phyloP scores from a whole-genome alignment of 1,284 basidiomycete species.

The Sutorius eximius region DNA sequence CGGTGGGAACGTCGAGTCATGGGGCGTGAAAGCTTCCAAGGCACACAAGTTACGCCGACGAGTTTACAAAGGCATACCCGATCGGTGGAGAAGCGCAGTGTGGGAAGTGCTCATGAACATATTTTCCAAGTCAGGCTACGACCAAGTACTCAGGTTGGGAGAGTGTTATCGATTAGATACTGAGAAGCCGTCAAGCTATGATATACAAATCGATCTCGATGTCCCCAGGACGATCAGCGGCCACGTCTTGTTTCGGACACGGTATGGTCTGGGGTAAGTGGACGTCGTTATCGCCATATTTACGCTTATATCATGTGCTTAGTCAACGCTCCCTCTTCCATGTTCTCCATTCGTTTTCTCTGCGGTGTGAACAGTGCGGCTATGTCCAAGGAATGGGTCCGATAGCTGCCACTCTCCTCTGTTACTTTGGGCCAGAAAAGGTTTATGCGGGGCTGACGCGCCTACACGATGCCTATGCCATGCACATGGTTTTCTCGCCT shows the following conservation, averaged over 20 bases:
- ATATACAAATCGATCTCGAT: constrained; percentile 98
- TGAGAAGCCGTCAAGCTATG: constrained; percentile 82
- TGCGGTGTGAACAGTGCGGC: constrained; percentile 84
- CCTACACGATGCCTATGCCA: constrained; percentile 84
- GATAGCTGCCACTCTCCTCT: constrained; percentile 91
- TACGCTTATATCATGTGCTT: constrained; percentile 11
- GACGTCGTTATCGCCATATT: constrained; percentile 5
- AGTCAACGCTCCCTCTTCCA: constrained; percentile 94
- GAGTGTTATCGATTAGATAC: constrained; percentile 64
- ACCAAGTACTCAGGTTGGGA: constrained; percentile 44
- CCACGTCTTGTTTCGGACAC: constrained; percentile 91
- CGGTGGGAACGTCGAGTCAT: constrained; percentile 76
- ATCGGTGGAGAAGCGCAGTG: constrained; percentile 90
- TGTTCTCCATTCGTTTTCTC: constrained; percentile 89
- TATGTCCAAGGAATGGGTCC: constrained; percentile 99
- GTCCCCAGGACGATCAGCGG: constrained; percentile 96
- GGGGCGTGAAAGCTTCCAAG: constrained; percentile 68
- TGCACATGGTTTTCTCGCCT: constrained; percentile 89
- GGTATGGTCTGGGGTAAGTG: constrained; percentile 89
- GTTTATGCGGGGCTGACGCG: constrained; percentile 84
- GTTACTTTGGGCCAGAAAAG: constrained; percentile 88
- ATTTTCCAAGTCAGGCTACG: constrained; percentile 46
- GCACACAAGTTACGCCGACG: constrained; percentile 67
- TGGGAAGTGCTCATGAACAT: constrained; percentile 80
- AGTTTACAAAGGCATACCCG: constrained; percentile 94